phyloP scores from a whole-genome alignment of 768 basidiomycete genomes.

The Boletus speciosus region DNA sequence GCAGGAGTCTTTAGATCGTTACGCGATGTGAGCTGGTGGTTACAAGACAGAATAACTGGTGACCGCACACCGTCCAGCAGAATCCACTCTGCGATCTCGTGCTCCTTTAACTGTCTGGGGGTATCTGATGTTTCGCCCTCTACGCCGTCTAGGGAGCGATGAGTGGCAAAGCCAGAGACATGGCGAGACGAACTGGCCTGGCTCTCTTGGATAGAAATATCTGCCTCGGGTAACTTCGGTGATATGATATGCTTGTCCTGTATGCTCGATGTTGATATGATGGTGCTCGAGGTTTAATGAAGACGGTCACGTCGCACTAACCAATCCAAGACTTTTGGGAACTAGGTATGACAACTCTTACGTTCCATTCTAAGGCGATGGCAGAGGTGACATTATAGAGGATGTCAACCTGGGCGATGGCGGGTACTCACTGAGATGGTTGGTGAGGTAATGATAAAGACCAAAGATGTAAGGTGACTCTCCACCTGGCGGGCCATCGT shows the following conservation, averaged over 20 bases:
- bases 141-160: constrained; percentile 42
- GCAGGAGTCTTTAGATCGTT: constrained; percentile 66
- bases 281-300: neutral
- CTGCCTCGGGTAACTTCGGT: constrained; percentile 64
- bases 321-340: constrained; percentile 90
- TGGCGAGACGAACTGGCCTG: constrained; percentile 33
- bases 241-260: constrained; percentile 81
- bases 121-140: constrained; percentile 60
- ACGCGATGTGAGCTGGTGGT: constrained; percentile 5
- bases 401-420: neutral
- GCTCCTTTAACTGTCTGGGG: constrained; percentile 66
- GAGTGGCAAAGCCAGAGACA: neutral
- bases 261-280: neutral
- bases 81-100: constrained; percentile 88
- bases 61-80: constrained; percentile 71
- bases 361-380: constrained; percentile 60
- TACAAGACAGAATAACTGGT: constrained; percentile 19
- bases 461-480: constrained; percentile 78
- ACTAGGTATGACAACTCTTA: constrained; percentile 76
- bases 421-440: constrained; percentile 49
- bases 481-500: constrained; percentile 74
- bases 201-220: constrained; percentile 73
- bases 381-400: constrained; percentile 3
- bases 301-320: constrained; percentile 27
- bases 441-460: constrained; percentile 58